Base-by-base conservation (phyloP, 1,284 basidiomycete genomes). In the Naganishia albida region DNA sequence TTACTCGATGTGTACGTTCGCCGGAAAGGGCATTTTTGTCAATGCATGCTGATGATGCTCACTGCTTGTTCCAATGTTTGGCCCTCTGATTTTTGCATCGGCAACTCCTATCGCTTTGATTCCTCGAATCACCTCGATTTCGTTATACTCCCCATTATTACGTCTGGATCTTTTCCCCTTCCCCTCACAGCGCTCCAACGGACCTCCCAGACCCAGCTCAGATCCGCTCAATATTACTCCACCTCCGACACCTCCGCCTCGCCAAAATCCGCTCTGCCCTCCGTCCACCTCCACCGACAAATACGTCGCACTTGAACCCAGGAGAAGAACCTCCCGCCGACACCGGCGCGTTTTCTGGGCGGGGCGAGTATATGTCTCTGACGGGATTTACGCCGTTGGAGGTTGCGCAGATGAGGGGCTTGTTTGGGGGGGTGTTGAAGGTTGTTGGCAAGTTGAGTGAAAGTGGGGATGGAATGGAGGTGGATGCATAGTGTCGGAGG, bases 191-290 rank as follows among this genome's bases (percentile, higher is more conserved):
- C 0, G 94, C 95, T 0, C 83, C 90, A 7, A 93, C 98, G 73
- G 94, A 99, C 72, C 80, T 98, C 1, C 84, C 87, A 55, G 86
- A 87, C 57, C 86, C 92, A 0, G 91, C 93, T 63, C 87, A 85
- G 69, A 81, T 99, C 18, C 85, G 92, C 1, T 86, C 87, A 1
- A 78, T 98, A 2, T 83, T 99, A 46, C 95, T 98, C 77, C 93
- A 97, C 75, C 83, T 99, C 39, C 88, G 93, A 18, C 94, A 99
- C 80, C 90, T 90, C 18, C 84, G 95, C 50, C 95, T 98, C 77
- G 88, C 91, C 30, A 99, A 99, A 77, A 88, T 90, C 78, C 82
- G 93, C 67, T 85, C 88, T 51, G 93, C 93, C 82, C 81, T 98
- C 87, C 78, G 85, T 20, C 63, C 65, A 39, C 48, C 62, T 53